Evolutionary conservation across 2,329 filamentous ascomycete species (phyloP).

Genomic region (Fusarium austroafricanum): DNA sequence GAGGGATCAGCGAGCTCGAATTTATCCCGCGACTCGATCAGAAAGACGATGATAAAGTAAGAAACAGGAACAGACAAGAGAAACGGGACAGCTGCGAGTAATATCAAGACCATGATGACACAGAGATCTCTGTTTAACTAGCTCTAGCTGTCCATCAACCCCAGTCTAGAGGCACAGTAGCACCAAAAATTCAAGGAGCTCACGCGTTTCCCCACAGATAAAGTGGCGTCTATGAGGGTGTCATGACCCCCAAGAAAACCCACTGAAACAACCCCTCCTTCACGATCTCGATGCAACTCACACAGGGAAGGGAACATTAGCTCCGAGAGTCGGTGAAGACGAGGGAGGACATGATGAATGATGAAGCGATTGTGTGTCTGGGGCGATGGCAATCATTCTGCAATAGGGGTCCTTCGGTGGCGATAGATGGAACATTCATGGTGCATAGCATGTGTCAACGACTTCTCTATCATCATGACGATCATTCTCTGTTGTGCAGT

Average conservation of each 20-base stretch:
- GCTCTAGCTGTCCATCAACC: background rate
- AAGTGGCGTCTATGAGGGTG: conserved; percentile 29
- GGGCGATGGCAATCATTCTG: conserved; percentile 7
- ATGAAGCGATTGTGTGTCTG: conserved; percentile 3
- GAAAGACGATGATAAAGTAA: conserved; percentile 12
- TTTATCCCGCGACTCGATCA: conserved; percentile 18
- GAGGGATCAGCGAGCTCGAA: conserved; percentile 19
- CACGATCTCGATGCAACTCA: conserved; percentile 29
- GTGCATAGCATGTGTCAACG: background rate
- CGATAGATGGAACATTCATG: conserved; percentile 9
- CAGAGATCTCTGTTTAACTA: background rate
- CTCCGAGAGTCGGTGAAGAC: conserved; percentile 40
- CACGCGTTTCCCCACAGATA: conserved; percentile 47
- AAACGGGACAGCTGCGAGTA: conserved; percentile 16
- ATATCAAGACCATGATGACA: conserved; percentile 23
- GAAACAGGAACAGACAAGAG: conserved; percentile 15
- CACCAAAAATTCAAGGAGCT: conserved; percentile 29
- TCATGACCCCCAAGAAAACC: conserved; percentile 29
- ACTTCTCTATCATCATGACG: no score
- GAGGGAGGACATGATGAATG: conserved; percentile 11
- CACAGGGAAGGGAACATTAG: conserved; percentile 41
- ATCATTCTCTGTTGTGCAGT: background rate
- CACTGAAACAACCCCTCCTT: conserved; percentile 14
- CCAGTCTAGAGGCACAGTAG: background rate
- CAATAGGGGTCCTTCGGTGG: conserved; percentile 28